Evolutionary conservation across 495 filamentous ascomycete genomes (phyloP), one percentile per base, ranked within the genome.

Genomic region (Cairneyella variabilis): DNA sequence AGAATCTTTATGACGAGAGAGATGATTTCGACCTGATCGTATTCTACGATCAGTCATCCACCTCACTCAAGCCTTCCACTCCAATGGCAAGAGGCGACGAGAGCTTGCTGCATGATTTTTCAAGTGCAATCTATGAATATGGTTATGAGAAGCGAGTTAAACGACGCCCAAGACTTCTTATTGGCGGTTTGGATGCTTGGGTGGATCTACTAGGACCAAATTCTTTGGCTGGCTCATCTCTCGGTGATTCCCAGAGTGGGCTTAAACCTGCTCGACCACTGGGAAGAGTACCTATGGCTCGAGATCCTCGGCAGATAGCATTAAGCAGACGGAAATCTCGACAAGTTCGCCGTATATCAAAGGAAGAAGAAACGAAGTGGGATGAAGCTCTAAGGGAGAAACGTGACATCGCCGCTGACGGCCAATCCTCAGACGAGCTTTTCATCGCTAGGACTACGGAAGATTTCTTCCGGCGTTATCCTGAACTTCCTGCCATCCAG

Each of bases 141-240:
- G 83, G 83, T 25, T 93, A 90, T 60, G 64, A 67, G 1, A 88
- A 86, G 55, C 79, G 79, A 12, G 66, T 91, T 45, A 81, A 83
- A 57, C 68, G 77, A 17, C 79, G 78, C 27, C 91, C 90, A 3
- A 84, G 88, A 26, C 76, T 98, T 34, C 76, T 98, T 1, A 67
- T 75, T 14, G 95, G 92, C 14, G 93, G 93, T 0, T 66, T 97
- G 12, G 81, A 90, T 44, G 85, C 89, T 36, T 98, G 93, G 93
- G 76, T 84, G 23, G 82, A 88, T 61, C 64, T 92, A 12, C 64
- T 95, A 40, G 92, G 95, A 12, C 68, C 67, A n/a, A 76, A 80
- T 53, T 83, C 84, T 2, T 75, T 97, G 18, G 58, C 74, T 50
- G 64, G 60, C 12, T 68, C 66, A 53, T 26, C 44, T 51, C 38